phyloP scores from a whole-genome alignment of 2,329 filamentous ascomycete species.

The Fusarium sp. region DNA sequence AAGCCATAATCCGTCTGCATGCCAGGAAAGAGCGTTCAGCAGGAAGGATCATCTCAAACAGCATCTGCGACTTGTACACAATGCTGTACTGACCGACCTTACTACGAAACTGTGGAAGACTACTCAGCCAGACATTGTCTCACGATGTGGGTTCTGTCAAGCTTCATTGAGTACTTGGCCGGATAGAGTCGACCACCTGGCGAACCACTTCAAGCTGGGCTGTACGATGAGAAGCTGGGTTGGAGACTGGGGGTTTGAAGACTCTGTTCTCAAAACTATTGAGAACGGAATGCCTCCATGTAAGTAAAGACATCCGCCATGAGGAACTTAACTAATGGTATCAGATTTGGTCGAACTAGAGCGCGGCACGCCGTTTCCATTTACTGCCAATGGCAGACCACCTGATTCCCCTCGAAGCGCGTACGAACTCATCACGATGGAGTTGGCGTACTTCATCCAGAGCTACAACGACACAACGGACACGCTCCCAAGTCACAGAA shows the following conservation, averaged over 20 bases:
- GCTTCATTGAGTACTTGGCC: constrained; percentile 53
- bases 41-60: constrained; percentile 59
- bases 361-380: constrained; percentile 33
- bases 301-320: constrained; percentile 17
- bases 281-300: constrained; percentile 58
- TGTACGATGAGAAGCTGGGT: constrained; percentile 57
- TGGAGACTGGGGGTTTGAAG: constrained; percentile 58
- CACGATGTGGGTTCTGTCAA: constrained; percentile 56
- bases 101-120: constrained; percentile 51
- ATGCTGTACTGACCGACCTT: constrained; percentile 50
- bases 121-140: constrained; percentile 51
- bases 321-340: background rate
- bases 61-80: constrained; percentile 56
- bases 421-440: constrained; percentile 39
- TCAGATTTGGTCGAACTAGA: constrained; percentile 41
- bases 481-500: constrained; percentile 22
- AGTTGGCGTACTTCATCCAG: constrained; percentile 39
- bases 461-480: constrained; percentile 27
- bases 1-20: constrained; percentile 55
- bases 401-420: constrained; percentile 38
- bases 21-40: constrained; percentile 61
- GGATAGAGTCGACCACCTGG: constrained; percentile 52
- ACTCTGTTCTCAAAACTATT: constrained; percentile 50
- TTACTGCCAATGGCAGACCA: constrained; percentile 27
- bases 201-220: constrained; percentile 56